phyloP scores from a whole-genome alignment of 495 filamentous ascomycete species.

The Xylaria curta region DNA sequence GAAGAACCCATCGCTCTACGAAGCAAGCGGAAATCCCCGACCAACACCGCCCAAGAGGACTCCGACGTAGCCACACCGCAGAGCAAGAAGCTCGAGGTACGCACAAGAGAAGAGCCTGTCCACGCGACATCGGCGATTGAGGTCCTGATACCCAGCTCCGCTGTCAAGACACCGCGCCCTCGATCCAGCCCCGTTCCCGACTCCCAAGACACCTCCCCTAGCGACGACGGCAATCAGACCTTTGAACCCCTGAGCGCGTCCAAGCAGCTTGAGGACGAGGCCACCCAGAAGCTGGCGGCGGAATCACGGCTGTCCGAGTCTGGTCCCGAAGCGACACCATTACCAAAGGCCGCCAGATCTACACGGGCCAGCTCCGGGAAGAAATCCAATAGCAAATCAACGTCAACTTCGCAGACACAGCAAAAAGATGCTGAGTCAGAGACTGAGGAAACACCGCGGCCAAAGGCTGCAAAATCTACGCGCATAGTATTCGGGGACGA shows the following conservation, averaged over 20 bases:
- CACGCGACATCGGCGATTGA: constrained; percentile 31
- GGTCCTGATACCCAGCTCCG: constrained; percentile 35
- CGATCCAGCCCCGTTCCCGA: constrained; percentile 23
- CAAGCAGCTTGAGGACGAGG: constrained; percentile 40
- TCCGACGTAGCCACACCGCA: constrained; percentile 21
- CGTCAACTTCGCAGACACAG: constrained; percentile 20
- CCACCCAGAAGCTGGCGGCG: constrained; percentile 33
- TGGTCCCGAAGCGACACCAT: constrained; percentile 6
- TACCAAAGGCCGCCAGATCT: background rate
- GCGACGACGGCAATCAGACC: constrained; percentile 13
- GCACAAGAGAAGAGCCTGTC: constrained; percentile 29
- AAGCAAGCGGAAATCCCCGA: constrained; percentile 29
- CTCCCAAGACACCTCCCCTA: constrained; percentile 27
- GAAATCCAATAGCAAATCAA: constrained; percentile 30
- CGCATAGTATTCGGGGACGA: constrained; percentile 44
- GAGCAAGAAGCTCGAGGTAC: constrained; percentile 33
- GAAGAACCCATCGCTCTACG: constrained; percentile 25
- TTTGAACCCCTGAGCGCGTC: constrained; percentile 35
- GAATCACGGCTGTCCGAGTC: constrained; percentile 20
- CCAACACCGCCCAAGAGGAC: background rate
- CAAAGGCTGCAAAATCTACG: constrained; percentile 33
- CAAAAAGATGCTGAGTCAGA: constrained; percentile 14
- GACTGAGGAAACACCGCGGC: constrained; percentile 25
- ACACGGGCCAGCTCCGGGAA: constrained; percentile 26
- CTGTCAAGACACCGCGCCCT: constrained; percentile 18